Conservation (phyloP, 768 basidiomycete genomes). For the Kwoniella europaea region DNA sequence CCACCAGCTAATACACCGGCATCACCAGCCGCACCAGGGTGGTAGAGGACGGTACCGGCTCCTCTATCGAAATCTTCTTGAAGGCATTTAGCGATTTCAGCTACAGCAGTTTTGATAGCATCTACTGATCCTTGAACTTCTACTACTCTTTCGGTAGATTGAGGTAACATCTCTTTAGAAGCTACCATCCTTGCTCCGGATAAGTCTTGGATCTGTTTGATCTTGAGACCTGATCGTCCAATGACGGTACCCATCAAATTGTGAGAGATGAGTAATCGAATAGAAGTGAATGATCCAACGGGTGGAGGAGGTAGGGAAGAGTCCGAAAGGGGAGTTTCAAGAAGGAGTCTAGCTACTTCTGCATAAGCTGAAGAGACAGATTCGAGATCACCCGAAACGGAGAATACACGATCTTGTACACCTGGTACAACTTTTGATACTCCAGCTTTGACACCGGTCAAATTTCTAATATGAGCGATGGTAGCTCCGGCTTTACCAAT, state of each 20-base stretch:
- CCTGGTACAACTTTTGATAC: conserved; percentile 98
- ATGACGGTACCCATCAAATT: conserved; percentile 99
- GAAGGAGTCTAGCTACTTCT: conserved; percentile 87
- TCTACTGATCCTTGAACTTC: conserved; percentile 95
- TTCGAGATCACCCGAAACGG: conserved; percentile 88
- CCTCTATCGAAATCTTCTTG: conserved; percentile 97
- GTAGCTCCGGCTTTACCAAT: conserved; percentile 88
- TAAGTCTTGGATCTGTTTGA: conserved; percentile 96
- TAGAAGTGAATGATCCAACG: conserved; percentile 73
- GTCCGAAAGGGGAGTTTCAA: conserved; percentile 73
- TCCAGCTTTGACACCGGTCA: conserved; percentile 96
- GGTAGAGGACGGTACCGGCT: conserved; percentile 90
- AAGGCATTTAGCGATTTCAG: conserved; percentile 93
- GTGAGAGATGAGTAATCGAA: conserved; percentile 97
- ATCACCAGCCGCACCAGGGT: conserved; percentile 76
- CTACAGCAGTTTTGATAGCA: conserved; percentile 87
- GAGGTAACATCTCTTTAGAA: conserved; percentile 97
- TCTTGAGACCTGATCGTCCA: conserved; percentile 93
- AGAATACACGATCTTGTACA: conserved; percentile 96
- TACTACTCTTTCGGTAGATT: conserved; percentile 98
- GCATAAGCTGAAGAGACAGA: conserved; percentile 95
- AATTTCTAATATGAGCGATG: conserved; percentile 92
- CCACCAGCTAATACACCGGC: conserved; percentile 59
- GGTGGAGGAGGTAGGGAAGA: conserved; percentile 71
- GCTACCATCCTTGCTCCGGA: conserved; percentile 98